Conservation (phyloP, 805 yeast genomes). For the Citeromyces nyonsensis region DNA sequence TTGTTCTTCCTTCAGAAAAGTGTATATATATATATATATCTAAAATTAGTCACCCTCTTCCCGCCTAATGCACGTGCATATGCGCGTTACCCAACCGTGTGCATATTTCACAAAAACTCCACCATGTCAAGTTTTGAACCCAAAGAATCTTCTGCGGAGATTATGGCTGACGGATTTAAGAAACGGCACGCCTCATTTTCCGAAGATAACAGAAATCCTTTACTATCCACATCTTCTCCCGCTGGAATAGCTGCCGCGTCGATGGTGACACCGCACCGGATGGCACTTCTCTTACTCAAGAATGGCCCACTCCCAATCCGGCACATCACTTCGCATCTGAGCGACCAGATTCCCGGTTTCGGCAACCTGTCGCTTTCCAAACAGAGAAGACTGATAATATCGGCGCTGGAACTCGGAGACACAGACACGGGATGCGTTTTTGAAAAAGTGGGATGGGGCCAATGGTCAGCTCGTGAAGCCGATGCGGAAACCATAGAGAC, state of each 20-base stretch:
- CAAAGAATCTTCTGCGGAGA: too few species aligned
- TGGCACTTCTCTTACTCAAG: slow-evolving; percentile 48
- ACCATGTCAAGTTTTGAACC: slow-evolving; percentile 58
- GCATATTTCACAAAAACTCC: slow-evolving; percentile 9
- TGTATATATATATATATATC: too few species aligned
- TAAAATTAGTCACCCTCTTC: too few species aligned
- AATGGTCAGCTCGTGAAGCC: slow-evolving; percentile 65
- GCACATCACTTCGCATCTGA: slow-evolving; percentile 68
- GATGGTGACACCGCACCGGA: slow-evolving; percentile 64
- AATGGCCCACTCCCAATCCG: slow-evolving; percentile 89
- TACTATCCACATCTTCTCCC: slow-evolving; percentile 67
- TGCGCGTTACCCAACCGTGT: too few species aligned
- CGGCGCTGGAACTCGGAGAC: slow-evolving; percentile 70
- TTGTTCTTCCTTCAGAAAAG: too few species aligned
- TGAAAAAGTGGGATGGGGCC: slow-evolving; percentile 97
- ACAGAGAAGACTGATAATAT: slow-evolving; percentile 81
- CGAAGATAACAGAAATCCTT: slow-evolving; percentile 5
- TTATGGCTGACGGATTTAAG: too few species aligned
- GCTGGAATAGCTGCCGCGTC: slow-evolving; percentile 81
- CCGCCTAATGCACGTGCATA: too few species aligned
- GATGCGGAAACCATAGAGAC: neutral
- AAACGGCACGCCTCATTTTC: neutral
- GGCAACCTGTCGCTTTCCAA: slow-evolving; percentile 71
- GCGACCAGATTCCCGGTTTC: slow-evolving; percentile 64
- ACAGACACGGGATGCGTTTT: slow-evolving; percentile 47